These are phyloP conservation scores for Chlamydomonas incerta DNA, from an alignment of 139 green algal genomes.

Conservation along the genomic window DNA sequence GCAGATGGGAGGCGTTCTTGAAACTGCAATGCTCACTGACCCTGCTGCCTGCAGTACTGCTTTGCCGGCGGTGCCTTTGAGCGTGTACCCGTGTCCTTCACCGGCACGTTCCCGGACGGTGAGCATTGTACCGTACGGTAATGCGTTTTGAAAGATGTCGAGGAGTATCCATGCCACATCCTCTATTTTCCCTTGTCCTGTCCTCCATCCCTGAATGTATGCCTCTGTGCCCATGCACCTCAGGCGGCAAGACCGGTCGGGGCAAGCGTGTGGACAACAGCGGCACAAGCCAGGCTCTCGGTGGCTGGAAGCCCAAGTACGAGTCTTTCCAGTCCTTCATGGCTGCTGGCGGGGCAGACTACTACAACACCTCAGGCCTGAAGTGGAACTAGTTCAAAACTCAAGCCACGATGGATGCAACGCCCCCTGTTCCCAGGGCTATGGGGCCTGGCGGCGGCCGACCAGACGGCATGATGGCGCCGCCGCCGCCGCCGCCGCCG, in stretches of 20 bases:
- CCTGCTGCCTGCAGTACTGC: conserved; percentile 50
- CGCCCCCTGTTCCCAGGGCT: too few relatives aligned
- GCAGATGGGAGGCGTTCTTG: too few relatives aligned
- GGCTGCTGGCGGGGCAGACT: conserved; percentile 60
- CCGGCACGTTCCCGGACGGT: conserved; percentile 18
- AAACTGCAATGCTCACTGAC: too few relatives aligned
- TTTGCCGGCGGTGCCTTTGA: conserved; percentile 42
- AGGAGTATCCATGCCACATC: too few relatives aligned
- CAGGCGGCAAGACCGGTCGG: conserved; percentile 21
- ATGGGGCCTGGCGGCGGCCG: too few relatives aligned
- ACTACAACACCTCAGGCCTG: conserved; percentile 61
- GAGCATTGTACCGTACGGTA: neutral
- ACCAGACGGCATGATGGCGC: too few relatives aligned
- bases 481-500: too few relatives aligned
- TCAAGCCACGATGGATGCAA: too few relatives aligned
- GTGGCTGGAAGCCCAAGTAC: conserved; percentile 84
- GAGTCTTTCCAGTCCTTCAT: conserved; percentile 66
- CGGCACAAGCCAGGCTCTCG: conserved; percentile 67
- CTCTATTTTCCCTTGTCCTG: too few relatives aligned
- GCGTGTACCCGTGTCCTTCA: conserved; percentile 52
- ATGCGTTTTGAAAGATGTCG: too few relatives aligned
- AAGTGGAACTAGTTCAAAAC: too few relatives aligned
- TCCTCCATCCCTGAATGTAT: too few relatives aligned
- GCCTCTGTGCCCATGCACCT: neutral
- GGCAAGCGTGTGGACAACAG: conserved; percentile 84